These are phyloP conservation scores for Rhododendron kiyosumense DNA, from an alignment of 148 eudicot genomes.

Conservation along the genomic window DNA sequence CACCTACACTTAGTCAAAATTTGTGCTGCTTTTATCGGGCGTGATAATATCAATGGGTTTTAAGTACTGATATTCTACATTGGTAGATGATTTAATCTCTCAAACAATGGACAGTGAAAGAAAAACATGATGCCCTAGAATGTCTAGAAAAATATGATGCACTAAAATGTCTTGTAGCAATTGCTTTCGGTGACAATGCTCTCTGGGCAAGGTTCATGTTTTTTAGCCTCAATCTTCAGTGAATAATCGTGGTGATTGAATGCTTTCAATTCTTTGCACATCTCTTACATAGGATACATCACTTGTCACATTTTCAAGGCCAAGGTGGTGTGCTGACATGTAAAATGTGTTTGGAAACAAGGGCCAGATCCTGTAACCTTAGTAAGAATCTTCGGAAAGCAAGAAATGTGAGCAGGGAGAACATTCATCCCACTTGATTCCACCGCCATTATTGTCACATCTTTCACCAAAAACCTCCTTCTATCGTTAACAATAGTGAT, in stretches of 20 bases:
- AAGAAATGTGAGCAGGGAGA: background rate
- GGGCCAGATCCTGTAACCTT: background rate
- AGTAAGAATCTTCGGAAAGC: background rate
- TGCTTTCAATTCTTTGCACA: background rate
- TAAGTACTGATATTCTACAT: background rate
- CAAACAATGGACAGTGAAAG: background rate
- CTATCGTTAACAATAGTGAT: background rate
- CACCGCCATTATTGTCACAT: background rate
- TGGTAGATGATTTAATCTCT: background rate
- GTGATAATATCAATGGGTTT: background rate
- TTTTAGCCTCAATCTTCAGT: background rate
- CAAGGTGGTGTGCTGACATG: background rate
- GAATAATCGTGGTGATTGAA: background rate
- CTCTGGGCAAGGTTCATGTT: background rate
- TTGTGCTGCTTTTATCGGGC: background rate
- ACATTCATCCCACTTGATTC: constrained; percentile 1
- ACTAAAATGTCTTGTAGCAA: background rate
- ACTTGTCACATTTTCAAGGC: background rate
- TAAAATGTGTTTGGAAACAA: background rate
- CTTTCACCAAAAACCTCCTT: background rate
- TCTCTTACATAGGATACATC: background rate
- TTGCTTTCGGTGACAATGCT: background rate
- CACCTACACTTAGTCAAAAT: background rate
- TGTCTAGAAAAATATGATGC: background rate
- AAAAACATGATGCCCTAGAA: background rate